These are phyloP conservation scores for Pseudogymnoascus pannorum DNA, from an alignment of 2,329 filamentous ascomycete genomes.

Conservation along the genomic window DNA sequence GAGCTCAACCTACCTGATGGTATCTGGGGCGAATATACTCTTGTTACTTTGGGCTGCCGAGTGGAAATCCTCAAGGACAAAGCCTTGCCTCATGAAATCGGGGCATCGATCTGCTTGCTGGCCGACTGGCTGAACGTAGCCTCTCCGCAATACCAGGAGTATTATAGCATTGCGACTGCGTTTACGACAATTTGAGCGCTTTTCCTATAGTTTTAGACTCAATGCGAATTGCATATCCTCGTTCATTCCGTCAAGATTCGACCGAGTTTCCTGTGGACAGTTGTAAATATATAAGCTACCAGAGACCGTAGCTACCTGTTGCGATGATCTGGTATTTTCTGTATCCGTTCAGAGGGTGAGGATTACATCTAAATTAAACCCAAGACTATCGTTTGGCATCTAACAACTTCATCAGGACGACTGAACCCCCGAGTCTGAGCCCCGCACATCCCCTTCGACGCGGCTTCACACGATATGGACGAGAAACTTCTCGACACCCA, in stretches of 20 bases:
- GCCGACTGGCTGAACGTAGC: background rate
- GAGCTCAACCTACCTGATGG: background rate
- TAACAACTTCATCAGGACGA: constrained; percentile 47
- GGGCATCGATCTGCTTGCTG: background rate
- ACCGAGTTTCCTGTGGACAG: background rate
- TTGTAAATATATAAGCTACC: background rate
- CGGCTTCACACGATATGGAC: constrained; percentile 62
- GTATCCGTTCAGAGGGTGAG: constrained; percentile 70
- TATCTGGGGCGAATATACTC: background rate
- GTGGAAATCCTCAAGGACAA: background rate
- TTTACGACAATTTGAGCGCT: background rate
- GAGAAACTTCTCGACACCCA: constrained; percentile 64
- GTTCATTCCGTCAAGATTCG: background rate
- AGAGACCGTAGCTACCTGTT: background rate
- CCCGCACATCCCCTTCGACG: constrained; percentile 58
- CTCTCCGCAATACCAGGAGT: background rate
- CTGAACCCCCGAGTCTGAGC: constrained; percentile 61
- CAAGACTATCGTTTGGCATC: constrained; percentile 15
- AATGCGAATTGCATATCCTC: background rate
- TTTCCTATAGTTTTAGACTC: background rate
- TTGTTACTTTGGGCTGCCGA: background rate
- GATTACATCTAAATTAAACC: constrained; percentile 18
- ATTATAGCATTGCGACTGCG: background rate
- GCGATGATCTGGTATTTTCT: constrained; percentile 69
- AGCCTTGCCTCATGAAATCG: background rate